A percentile compares a stretch with the other conserved stretches of the same genome.
phyloP scores from a whole-genome alignment of 1,284 basidiomycete species.

The Ganoderma sp. region DNA sequence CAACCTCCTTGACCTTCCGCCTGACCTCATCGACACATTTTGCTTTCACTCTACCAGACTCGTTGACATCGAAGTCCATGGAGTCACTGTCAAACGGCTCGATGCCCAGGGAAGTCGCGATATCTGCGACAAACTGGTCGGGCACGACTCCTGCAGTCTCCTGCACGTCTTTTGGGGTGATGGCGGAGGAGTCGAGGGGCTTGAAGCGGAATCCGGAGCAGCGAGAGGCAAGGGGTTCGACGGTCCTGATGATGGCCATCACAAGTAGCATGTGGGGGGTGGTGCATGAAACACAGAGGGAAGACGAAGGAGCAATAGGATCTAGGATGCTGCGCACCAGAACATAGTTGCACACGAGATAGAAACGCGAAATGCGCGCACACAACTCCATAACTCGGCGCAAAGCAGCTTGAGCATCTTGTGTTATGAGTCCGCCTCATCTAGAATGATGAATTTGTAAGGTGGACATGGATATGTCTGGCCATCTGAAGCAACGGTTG shows the following conservation, averaged over 20 bases:
- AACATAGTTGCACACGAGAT: conserved; percentile 99
- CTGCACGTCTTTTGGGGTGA: conserved; percentile 82
- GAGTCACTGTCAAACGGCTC: conserved; percentile 54
- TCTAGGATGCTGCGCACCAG: conserved; percentile 57
- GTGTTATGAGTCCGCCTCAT: conserved; percentile 99
- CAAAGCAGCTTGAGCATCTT: conserved; percentile 96
- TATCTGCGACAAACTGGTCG: conserved; percentile 68
- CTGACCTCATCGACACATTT: conserved; percentile 75
- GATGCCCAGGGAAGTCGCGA: conserved; percentile 81
- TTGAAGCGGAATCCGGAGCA: conserved; percentile 99
- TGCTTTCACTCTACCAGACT: conserved; percentile 40
- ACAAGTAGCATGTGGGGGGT: conserved; percentile 5
- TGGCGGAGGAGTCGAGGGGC: conserved; percentile 83
- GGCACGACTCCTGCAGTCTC: conserved; percentile 98
- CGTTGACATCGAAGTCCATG: conserved; percentile 60
- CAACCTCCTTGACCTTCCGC: conserved; percentile 75
- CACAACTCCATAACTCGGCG: conserved; percentile 99
- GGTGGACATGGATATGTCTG: conserved; percentile 94
- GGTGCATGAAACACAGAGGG: neutral
- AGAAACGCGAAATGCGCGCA: conserved; percentile 96
- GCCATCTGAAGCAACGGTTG: conserved; percentile 77
- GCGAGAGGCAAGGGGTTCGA: conserved; percentile 98
- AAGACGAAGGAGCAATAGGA: neutral
- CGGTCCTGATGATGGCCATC: conserved; percentile 72
- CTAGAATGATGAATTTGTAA: conserved; percentile 98